Conservation (phyloP, 2,329 filamentous ascomycete genomes). For the Podosphaera fusca region DNA sequence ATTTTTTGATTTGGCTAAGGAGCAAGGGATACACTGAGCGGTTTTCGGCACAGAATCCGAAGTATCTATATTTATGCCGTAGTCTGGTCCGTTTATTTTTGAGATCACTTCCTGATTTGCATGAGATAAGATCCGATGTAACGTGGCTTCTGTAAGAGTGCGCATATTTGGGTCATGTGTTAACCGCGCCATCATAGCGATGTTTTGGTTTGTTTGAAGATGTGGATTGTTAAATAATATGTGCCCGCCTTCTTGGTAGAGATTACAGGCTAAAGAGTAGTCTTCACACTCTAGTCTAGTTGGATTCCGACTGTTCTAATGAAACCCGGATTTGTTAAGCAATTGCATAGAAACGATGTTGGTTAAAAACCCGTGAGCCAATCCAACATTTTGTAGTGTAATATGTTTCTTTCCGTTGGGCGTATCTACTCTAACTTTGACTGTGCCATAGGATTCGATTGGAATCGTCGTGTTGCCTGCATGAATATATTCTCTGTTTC, state of each 20-base stretch:
- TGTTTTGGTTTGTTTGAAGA: background rate
- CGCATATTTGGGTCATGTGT: background rate
- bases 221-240: background rate
- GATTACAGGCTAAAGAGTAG: no score
- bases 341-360: no score
- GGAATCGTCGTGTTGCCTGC: background rate
- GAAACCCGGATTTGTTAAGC: no score
- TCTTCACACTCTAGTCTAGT: no score
- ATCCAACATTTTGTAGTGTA: no score
- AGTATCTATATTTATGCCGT: background rate
- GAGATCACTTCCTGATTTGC: background rate
- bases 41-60: background rate
- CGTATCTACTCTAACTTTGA: background rate
- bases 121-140: background rate
- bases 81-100: background rate
- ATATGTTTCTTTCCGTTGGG: background rate
- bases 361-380: no score
- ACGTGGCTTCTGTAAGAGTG: background rate
- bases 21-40: no score
- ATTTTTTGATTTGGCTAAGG: no score
- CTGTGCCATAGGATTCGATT: background rate
- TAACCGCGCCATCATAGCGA: background rate
- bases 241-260: no score
- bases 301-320: no score
- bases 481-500: background rate